These are phyloP conservation scores for Telfairia occidentalis DNA, from an alignment of 331 rosid species.

Conservation along the genomic window DNA sequence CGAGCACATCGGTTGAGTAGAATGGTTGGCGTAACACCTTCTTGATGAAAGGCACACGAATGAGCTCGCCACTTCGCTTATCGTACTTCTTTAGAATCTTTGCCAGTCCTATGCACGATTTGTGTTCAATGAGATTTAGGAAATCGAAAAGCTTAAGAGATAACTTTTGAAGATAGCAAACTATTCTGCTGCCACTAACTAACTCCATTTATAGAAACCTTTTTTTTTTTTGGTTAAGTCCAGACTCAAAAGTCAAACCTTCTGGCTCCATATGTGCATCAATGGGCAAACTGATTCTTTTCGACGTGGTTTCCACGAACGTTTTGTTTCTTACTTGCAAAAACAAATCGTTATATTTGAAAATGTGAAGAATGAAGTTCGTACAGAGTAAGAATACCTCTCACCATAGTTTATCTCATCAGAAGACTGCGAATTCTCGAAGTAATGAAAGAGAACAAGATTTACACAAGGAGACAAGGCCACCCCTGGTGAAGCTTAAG, in stretches of 20 bases:
- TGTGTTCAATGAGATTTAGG: background rate
- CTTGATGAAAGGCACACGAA: constrained; percentile 60
- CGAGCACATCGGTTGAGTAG: constrained; percentile 55
- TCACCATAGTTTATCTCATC: background rate
- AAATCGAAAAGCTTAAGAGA: background rate
- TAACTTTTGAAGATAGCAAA: background rate
- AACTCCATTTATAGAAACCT: background rate
- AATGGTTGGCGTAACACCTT: constrained; percentile 66
- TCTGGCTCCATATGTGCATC: background rate
- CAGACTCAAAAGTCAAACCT: background rate
- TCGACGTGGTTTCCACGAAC: background rate
- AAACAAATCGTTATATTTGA: no score
- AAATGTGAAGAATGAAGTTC: no score
- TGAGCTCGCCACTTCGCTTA: constrained; percentile 60
- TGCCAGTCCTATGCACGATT: constrained; percentile 42
- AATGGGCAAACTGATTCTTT: background rate
- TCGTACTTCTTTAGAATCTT: constrained; percentile 84
- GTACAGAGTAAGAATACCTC: no score
- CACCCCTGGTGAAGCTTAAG: no score
- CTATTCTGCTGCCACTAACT: background rate
- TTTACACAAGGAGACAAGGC: no score
- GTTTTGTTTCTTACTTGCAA: background rate
- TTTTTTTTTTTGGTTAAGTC: background rate
- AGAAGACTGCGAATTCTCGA: no score
- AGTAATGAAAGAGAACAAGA: no score